Conservation (phyloP, 768 basidiomycete genomes). For the Tricholoma flavovirens region DNA sequence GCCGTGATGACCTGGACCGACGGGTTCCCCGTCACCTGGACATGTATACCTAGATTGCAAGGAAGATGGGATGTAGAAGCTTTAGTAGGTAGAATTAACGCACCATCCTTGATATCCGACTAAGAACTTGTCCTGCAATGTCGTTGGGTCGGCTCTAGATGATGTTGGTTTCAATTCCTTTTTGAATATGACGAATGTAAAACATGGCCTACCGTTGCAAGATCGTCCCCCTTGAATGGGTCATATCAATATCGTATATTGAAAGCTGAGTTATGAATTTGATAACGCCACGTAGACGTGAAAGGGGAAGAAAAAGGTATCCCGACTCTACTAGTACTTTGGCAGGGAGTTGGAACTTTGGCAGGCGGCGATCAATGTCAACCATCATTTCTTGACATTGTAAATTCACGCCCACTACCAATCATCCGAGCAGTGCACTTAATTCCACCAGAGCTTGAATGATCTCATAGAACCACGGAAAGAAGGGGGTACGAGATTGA, state of each 20-base stretch:
- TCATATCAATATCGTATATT: constrained; percentile 1
- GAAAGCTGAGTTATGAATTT: neutral
- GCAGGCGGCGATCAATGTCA: too few relatives aligned
- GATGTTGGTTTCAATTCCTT: neutral
- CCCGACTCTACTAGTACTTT: too few relatives aligned
- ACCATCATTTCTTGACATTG: too few relatives aligned
- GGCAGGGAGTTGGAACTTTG: too few relatives aligned
- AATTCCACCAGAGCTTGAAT: too few relatives aligned
- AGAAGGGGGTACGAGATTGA: too few relatives aligned
- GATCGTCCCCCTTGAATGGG: constrained; percentile 19
- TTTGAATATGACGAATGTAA: neutral
- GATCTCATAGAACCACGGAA: too few relatives aligned
- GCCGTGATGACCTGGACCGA: constrained; percentile 71
- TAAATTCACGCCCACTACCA: too few relatives aligned
- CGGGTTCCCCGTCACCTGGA: constrained; percentile 59
- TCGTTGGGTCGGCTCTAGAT: constrained; percentile 57
- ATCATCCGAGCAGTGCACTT: too few relatives aligned
- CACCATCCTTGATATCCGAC: constrained; percentile 89
- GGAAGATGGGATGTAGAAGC: neutral
- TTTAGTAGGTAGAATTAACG: constrained; percentile 12
- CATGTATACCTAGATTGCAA: constrained; percentile 58
- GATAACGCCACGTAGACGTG: neutral
- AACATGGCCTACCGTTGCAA: constrained; percentile 34
- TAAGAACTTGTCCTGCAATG: constrained; percentile 79
- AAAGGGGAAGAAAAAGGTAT: too few relatives aligned